Conservation (phyloP, 2,329 filamentous ascomycete genomes). For the Elsinoe ampelina region DNA sequence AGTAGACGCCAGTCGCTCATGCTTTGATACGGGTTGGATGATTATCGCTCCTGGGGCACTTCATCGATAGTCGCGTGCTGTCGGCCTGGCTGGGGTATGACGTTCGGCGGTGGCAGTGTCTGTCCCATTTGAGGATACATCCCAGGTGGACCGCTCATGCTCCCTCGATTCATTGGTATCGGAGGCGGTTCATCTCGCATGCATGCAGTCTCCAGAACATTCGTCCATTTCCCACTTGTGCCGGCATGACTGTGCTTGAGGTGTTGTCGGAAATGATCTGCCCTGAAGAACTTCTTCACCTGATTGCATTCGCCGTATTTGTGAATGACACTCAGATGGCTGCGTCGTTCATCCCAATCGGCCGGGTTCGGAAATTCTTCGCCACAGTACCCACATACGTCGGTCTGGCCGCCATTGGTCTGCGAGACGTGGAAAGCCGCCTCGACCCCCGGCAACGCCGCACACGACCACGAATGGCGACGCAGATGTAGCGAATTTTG, state of each 20-base stretch:
- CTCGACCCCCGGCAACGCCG: slow-evolving; percentile 62
- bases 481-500: slow-evolving; percentile 91
- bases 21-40: not conserved
- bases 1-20: not conserved
- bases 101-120: not conserved
- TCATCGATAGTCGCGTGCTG: slow-evolving; percentile 11
- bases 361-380: slow-evolving; percentile 81
- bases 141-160: slow-evolving; percentile 3
- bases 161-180: slow-evolving; percentile 22
- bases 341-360: slow-evolving; percentile 79
- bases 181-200: slow-evolving; percentile 78
- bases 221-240: slow-evolving; percentile 97
- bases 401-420: slow-evolving; percentile 44
- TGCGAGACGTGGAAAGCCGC: slow-evolving; percentile 81
- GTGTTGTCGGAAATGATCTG: slow-evolving; percentile 96
- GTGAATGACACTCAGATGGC: slow-evolving; percentile 82
- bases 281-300: slow-evolving; percentile 94
- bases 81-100: not conserved
- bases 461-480: slow-evolving; percentile 94
- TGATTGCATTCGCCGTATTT: slow-evolving; percentile 98
- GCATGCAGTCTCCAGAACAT: slow-evolving; percentile 92
- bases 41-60: slow-evolving; percentile 11
- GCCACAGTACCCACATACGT: slow-evolving; percentile 91
- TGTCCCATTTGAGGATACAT: not conserved
- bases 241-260: slow-evolving; percentile 95